Base-by-base conservation (phyloP, 1,284 basidiomycete species). In the Sporisorium exsertum region DNA sequence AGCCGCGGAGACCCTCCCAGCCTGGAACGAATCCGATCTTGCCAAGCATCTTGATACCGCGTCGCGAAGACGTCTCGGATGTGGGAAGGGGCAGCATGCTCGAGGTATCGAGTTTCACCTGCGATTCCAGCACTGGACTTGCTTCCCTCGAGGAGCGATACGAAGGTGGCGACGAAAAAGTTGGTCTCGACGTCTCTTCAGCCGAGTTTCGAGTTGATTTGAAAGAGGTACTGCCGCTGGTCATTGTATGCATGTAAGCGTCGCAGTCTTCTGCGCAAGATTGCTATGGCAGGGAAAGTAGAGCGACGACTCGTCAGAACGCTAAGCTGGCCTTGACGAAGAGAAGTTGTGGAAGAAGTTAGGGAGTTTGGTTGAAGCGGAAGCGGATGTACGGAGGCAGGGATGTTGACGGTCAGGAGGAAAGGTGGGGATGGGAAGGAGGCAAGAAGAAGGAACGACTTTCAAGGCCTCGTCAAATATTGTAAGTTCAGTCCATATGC, bases 1-100 rank as follows among this genome's bases (percentile, higher is more conserved):
- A 8, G 10, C 70, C 70, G 22, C 70, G 26, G 4, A 72, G 52
- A 12, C 70, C 70, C 56, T 72, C 70, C 69, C 69, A 71, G 55
- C 63, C 69, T 3, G 69, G 63, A n/a, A 71, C 63, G 27, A 65
- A 65, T 4, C 69, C 63, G 27, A 62, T 53, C 45, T 62, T 71
- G 40, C 62, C 58, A 3, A 71, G 43, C 58, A 58, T 24, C 55
- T 50, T 65, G 50, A 60, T 37, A 0, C 20, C 22, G 26, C 18
- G 20, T 43, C 24, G 51, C 10, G 50, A 26, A 1, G 50, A 13
- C 18, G 35, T 13, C 0, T 50, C 55, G 4, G 56, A 32, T 18
- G 56, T 37, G 7, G 56, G 56, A 15, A 59, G 66, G 1, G 66
- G 60, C 5, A 69, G 60, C 66, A 59, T 63, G n/a, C 46, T 50